Conservation (phyloP, 495 filamentous ascomycete genomes). For the Tuber magnatum region DNA sequence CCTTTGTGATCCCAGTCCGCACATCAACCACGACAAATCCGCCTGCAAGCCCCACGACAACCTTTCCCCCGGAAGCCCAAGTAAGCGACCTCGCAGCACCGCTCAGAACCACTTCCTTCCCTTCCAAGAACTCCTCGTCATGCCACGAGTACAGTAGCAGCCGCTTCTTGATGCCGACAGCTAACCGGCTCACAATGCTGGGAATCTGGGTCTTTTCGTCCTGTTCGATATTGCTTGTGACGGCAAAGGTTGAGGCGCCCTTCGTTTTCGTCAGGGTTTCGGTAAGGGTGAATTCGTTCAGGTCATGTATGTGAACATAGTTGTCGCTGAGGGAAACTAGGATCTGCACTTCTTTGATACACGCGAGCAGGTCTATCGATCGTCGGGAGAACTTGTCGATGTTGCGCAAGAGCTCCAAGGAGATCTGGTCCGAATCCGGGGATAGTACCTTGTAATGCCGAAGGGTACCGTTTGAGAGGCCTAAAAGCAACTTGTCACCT, state of each 20-base stretch:
- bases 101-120: conserved; percentile 66
- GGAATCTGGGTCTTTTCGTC: conserved; percentile 78
- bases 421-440: conserved; percentile 49
- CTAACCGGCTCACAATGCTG: conserved; percentile 80
- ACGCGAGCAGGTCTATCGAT: conserved; percentile 83
- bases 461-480: conserved; percentile 79
- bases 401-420: conserved; percentile 76
- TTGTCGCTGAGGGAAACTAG: conserved; percentile 85
- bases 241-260: conserved; percentile 80
- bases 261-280: conserved; percentile 75
- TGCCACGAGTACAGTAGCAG: conserved; percentile 90
- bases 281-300: conserved; percentile 70
- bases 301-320: conserved; percentile 78
- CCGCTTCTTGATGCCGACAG: conserved; percentile 84
- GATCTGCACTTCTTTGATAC: conserved; percentile 87
- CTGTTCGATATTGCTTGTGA: conserved; percentile 89
- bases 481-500: conserved; percentile 85
- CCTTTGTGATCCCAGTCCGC: conserved; percentile 58
- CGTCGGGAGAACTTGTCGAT: conserved; percentile 86
- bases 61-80: conserved; percentile 76
- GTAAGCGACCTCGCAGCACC: conserved; percentile 75
- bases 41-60: conserved; percentile 79
- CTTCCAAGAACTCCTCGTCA: conserved; percentile 79
- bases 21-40: conserved; percentile 86
- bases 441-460: conserved; percentile 81